These are phyloP conservation scores for Citrus reticulata DNA, from an alignment of 345 rosid genomes.

Conservation along the genomic window DNA sequence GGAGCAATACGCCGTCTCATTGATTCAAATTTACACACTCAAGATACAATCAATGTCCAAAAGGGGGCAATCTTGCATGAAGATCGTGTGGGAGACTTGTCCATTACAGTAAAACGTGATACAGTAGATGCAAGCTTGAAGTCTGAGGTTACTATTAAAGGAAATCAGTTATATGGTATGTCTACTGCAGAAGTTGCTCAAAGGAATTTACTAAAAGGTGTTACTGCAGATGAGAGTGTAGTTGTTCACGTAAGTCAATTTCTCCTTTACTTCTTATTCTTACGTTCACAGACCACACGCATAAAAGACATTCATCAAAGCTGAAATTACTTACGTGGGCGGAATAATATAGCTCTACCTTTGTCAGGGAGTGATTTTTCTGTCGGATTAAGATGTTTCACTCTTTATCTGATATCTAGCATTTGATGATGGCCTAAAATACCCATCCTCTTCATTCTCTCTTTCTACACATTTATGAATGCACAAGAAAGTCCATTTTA, in stretches of 20 bases:
- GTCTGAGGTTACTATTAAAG: slow-evolving; percentile 21
- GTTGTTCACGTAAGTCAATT: slow-evolving; percentile 49
- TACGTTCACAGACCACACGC: neutral
- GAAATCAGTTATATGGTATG: slow-evolving; percentile 21
- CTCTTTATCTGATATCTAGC: neutral
- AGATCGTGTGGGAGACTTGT: slow-evolving; percentile 52
- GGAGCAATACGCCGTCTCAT: slow-evolving; percentile 31
- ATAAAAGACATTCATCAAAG: neutral
- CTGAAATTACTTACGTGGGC: neutral
- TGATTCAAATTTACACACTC: slow-evolving; percentile 24
- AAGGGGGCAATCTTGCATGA: slow-evolving; percentile 29
- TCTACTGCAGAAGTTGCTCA: slow-evolving; percentile 34
- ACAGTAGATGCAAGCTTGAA: slow-evolving; percentile 28
- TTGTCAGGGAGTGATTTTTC: neutral
- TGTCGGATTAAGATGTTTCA: neutral
- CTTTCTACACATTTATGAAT: neutral
- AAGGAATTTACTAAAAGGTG: slow-evolving; percentile 61
- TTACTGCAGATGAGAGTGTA: slow-evolving; percentile 68
- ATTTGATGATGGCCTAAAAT: neutral
- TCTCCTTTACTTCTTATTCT: neutral
- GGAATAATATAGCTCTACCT: neutral
- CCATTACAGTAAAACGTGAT: slow-evolving; percentile 43
- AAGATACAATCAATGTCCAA: slow-evolving; percentile 13
- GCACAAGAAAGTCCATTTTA: neutral
- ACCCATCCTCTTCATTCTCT: neutral